These are phyloP conservation scores for Hericium alpestre DNA, from an alignment of 768 basidiomycete species.

Conservation along the genomic window DNA sequence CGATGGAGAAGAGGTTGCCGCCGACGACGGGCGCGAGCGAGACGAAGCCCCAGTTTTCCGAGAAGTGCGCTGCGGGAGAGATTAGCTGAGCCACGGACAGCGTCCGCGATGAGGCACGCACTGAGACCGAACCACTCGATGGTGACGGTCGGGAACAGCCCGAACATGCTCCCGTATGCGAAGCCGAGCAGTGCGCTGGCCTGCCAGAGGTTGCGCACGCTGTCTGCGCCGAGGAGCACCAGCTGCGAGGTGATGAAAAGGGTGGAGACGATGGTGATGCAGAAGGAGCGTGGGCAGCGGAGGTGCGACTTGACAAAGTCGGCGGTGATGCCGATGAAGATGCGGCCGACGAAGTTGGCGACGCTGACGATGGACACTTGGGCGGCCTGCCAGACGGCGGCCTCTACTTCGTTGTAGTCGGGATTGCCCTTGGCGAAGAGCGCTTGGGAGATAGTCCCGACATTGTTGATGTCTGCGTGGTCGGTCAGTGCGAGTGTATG, in stretches of 20 bases:
- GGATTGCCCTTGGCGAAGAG: constrained; percentile 51
- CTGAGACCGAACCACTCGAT: constrained; percentile 87
- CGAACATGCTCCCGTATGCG: constrained; percentile 67
- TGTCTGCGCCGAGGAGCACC: constrained; percentile 40
- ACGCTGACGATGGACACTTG: constrained; percentile 80
- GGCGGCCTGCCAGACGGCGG: constrained; percentile 66
- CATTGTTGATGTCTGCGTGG: constrained; percentile 68
- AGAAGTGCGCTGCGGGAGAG: constrained; percentile 47
- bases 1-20: constrained; percentile 75
- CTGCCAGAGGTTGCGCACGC: constrained; percentile 58
- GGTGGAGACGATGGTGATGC: constrained; percentile 53
- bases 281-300: constrained; percentile 55
- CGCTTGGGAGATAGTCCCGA: constrained; percentile 66
- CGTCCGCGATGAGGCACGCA: constrained; percentile 26
- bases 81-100: neutral
- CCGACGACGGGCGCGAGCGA: constrained; percentile 66
- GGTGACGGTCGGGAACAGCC: constrained; percentile 61
- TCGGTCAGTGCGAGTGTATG: constrained; percentile 1
- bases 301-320: constrained; percentile 52
- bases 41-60: constrained; percentile 80
- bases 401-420: constrained; percentile 54
- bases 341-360: constrained; percentile 71
- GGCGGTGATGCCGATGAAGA: constrained; percentile 63
- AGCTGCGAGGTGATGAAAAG: constrained; percentile 69
- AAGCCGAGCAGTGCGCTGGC: constrained; percentile 45